Conservation (phyloP, 352 stramenopile genomes). For the Globisporangium canariense region DNA sequence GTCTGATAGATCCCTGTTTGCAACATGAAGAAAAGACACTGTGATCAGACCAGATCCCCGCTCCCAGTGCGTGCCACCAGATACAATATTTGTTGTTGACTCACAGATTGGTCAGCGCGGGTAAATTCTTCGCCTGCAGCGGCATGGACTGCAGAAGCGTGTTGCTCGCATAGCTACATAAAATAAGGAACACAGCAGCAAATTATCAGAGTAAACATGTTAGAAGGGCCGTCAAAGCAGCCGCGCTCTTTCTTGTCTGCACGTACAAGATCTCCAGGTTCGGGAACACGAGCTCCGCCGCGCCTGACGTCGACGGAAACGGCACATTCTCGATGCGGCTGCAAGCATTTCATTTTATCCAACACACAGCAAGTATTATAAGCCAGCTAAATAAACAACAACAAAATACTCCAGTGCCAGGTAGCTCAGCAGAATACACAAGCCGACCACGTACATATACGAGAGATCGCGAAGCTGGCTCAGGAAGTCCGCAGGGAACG, state of each 20-base stretch:
- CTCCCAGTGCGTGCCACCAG: no score
- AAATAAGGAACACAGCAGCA: background rate
- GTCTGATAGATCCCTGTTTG: background rate
- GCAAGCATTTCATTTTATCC: background rate
- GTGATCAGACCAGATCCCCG: no score
- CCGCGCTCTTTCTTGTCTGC: background rate
- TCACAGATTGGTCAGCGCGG: conserved; percentile 1
- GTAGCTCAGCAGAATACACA: background rate
- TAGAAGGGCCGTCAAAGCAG: background rate
- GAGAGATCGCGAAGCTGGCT: background rate
- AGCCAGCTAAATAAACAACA: background rate
- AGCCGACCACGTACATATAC: conserved; percentile 1
- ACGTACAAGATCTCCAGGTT: conserved; percentile 4
- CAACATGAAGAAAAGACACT: background rate
- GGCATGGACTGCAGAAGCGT: conserved; percentile 5
- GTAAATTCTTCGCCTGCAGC: background rate
- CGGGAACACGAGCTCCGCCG: background rate
- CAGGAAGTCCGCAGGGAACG: conserved; percentile 6
- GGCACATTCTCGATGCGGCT: conserved; percentile 10
- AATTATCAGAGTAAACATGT: background rate
- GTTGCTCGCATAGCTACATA: conserved; percentile 4
- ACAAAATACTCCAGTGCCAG: no score
- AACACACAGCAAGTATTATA: background rate
- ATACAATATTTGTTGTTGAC: background rate
- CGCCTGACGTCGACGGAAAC: background rate